Evolutionary conservation across 1,139 yeast genomes (phyloP), one percentile per base, ranked within the genome.

Genomic region (Nakaseomyces bracarensis): DNA sequence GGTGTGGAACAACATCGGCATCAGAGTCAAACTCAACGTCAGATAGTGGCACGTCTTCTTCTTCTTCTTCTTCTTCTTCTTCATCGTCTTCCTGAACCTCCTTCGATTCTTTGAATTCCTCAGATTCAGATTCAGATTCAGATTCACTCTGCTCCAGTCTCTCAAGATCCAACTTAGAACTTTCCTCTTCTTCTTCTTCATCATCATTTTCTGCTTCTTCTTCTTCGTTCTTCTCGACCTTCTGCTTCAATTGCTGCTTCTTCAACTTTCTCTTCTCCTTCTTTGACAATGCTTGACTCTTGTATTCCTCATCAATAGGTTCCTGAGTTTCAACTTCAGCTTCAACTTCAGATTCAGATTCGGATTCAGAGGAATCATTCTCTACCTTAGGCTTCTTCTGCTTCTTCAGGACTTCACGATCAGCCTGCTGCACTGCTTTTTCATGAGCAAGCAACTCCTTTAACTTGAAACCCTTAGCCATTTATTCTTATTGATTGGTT

Each of bases 1-100:
- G 87, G 66, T 82, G 79, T 40, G 98, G 96, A 23, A 89, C 83
- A 29, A 83, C 74, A 59, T 86, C 95, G 13, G 93, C 93, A 57
- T 85, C 95, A 3, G 84, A 82, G 55, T 82, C 94, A 36, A 80
- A 66, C 57, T 83, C 94, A 31, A 79, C 93, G 45, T 82, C 91
- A 1, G 89, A 81, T 43, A 81, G 70, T 35, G 89, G 81, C 35
- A 82, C 70, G 50, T 82, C 91, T 54, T 80, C 83, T 46, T 72
- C 77, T 19, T 70, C 74, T 36, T 67, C 71, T 25, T 67, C 73
- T 30, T 67, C 71, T 29, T 66, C 69, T 13, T 66, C 70, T 6
- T 63, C 69, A 4, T 63, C 68, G 6, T 58, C 66, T 3, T 64
- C 67, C 22, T 30, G 34, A 4, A 18, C 34, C 2, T 58, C 64